A percentile compares a stretch with the other conserved stretches of the same genome.
Evolutionary conservation across 1,139 yeast genomes (phyloP).

Genomic region (Scheffersomyces titani): DNA sequence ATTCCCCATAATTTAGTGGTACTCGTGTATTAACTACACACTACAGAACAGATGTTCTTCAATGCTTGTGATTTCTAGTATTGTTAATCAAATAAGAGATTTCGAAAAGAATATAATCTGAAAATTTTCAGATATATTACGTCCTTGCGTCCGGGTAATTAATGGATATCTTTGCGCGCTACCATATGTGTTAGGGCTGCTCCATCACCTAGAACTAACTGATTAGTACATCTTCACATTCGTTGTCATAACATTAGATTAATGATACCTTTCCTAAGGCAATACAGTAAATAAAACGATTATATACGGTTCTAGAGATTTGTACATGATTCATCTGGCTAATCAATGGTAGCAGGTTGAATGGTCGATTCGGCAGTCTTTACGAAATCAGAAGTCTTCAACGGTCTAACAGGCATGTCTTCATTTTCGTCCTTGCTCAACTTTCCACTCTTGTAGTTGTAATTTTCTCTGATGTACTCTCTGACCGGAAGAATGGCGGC

Average conservation of each 20-base stretch:
- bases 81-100: background rate
- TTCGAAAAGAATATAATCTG: no score
- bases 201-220: background rate
- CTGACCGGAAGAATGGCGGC: conserved; percentile 91
- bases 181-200: background rate
- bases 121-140: background rate
- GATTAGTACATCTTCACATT: background rate
- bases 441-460: conserved; percentile 46
- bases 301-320: background rate
- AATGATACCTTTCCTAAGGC: background rate
- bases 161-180: background rate
- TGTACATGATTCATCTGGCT: conserved; percentile 5
- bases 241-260: background rate
- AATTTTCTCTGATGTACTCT: conserved; percentile 65
- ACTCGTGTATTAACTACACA: background rate
- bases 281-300: no score
- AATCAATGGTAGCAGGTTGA: conserved; percentile 35
- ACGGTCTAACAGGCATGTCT: conserved; percentile 42
- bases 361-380: conserved; percentile 33
- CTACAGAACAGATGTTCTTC: background rate
- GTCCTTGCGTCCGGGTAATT: background rate
- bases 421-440: conserved; percentile 27
- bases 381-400: conserved; percentile 48
- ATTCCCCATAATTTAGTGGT: background rate
- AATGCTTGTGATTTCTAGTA: no score